Conservation (phyloP, 495 filamentous ascomycete species). For the Hypoxylon fuscum region DNA sequence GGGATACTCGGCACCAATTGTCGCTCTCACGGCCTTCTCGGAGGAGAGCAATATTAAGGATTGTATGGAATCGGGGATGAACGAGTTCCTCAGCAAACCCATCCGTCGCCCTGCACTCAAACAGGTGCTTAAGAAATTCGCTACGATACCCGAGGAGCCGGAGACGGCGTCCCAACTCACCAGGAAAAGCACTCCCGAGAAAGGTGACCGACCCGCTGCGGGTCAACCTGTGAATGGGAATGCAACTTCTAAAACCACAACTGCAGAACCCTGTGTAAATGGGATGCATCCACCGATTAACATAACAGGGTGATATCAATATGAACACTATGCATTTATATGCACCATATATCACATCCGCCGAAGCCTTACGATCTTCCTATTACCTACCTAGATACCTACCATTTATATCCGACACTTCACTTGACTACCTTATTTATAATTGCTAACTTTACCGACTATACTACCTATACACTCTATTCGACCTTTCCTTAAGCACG, state of each 20-base stretch:
- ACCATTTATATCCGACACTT: background rate
- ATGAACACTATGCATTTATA: background rate
- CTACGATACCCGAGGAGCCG: slow-evolving; percentile 63
- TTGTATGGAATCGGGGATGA: slow-evolving; percentile 80
- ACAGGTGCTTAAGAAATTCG: slow-evolving; percentile 77
- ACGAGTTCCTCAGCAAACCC: slow-evolving; percentile 79
- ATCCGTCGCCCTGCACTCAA: slow-evolving; percentile 85
- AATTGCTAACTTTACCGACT: background rate
- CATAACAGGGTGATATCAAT: slow-evolving; percentile 2
- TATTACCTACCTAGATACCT: background rate
- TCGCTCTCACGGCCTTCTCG: slow-evolving; percentile 88
- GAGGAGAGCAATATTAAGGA: slow-evolving; percentile 90
- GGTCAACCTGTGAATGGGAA: slow-evolving; percentile 20
- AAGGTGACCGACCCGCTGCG: slow-evolving; percentile 8
- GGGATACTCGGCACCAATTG: slow-evolving; percentile 89
- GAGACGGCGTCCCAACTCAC: slow-evolving; percentile 50
- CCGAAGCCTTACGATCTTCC: background rate
- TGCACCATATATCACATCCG: background rate
- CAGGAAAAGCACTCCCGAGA: slow-evolving; percentile 44
- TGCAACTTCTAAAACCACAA: background rate
- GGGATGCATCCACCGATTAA: slow-evolving; percentile 6
- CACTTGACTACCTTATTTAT: slow-evolving; percentile 1
- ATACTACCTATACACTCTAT: background rate
- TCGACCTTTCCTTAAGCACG: background rate
- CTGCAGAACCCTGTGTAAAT: slow-evolving; percentile 13